A percentile compares a stretch with the other conserved stretches of the same genome.
These are phyloP conservation scores for Zychaea mexicana DNA, from an alignment of 371 early-diverging fungal species.

Conservation along the genomic window DNA sequence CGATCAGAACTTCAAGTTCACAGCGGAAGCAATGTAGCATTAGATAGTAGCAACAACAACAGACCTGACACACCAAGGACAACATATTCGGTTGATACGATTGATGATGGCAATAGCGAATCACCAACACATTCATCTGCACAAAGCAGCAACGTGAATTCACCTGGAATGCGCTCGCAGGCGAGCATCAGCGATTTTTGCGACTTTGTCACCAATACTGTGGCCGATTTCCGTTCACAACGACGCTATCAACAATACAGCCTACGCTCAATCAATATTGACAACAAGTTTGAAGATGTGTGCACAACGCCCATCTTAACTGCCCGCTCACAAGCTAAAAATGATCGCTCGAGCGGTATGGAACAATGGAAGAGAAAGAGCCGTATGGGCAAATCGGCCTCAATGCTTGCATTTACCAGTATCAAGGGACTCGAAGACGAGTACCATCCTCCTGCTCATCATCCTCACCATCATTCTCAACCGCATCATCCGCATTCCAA, in stretches of 20 bases:
- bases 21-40: neutral
- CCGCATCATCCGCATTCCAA: neutral
- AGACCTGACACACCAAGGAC: constrained; percentile 1
- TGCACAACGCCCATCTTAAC: constrained; percentile 26
- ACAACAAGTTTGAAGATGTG: constrained; percentile 31
- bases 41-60: neutral
- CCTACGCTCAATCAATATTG: constrained; percentile 16
- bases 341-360: constrained; percentile 16
- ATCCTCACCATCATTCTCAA: neutral
- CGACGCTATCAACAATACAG: constrained; percentile 23
- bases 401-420: constrained; percentile 21
- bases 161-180: constrained; percentile 12
- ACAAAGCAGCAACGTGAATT: constrained; percentile 5
- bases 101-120: neutral
- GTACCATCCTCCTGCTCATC: neutral
- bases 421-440: neutral
- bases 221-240: constrained; percentile 22
- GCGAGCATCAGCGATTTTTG: constrained; percentile 24
- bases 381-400: constrained; percentile 22
- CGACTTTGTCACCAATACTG: constrained; percentile 21
- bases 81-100: neutral
- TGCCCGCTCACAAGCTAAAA: constrained; percentile 19
- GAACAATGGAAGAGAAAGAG: constrained; percentile 22
- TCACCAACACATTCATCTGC: constrained; percentile 7
- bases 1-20: constrained; percentile 6